Evolutionary conservation across 257 asterid species (phyloP).

Genomic region (Catharanthus roseus): DNA sequence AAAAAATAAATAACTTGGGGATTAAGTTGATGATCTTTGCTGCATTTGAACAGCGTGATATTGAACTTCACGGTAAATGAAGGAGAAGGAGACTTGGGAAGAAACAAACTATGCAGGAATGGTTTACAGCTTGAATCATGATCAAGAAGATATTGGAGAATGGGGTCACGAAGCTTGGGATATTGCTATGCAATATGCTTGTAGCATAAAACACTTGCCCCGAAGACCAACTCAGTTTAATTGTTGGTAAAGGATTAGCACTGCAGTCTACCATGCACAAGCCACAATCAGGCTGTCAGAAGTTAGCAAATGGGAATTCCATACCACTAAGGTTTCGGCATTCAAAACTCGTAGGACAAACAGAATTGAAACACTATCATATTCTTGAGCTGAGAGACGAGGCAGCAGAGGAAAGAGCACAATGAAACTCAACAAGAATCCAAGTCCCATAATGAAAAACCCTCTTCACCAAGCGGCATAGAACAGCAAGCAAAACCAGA

Average conservation of each 20-base stretch:
- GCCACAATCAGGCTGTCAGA: constrained; percentile 26
- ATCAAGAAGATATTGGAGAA: neutral
- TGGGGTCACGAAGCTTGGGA: constrained; percentile 4
- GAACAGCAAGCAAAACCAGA: neutral
- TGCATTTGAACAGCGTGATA: constrained; percentile 25
- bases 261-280: constrained; percentile 19
- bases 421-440: neutral
- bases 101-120: neutral
- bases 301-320: constrained; percentile 28
- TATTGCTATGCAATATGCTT: neutral
- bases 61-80: constrained; percentile 20
- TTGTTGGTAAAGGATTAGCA: constrained; percentile 2
- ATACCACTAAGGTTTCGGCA: constrained; percentile 28
- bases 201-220: neutral
- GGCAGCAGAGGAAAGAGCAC: neutral
- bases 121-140: neutral
- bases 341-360: neutral
- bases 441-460: constrained; percentile 2
- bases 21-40: too few species aligned
- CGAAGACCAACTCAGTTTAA: constrained; percentile 15
- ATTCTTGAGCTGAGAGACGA: neutral
- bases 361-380: neutral
- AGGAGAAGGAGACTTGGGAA: constrained; percentile 17
- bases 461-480: neutral
- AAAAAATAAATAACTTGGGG: neutral